Percentiles rank a stretch among this genome's conserved stretches.
These are phyloP conservation scores for Mycena sanguinolenta DNA, from an alignment of 768 basidiomycete genomes.

Conservation along the genomic window DNA sequence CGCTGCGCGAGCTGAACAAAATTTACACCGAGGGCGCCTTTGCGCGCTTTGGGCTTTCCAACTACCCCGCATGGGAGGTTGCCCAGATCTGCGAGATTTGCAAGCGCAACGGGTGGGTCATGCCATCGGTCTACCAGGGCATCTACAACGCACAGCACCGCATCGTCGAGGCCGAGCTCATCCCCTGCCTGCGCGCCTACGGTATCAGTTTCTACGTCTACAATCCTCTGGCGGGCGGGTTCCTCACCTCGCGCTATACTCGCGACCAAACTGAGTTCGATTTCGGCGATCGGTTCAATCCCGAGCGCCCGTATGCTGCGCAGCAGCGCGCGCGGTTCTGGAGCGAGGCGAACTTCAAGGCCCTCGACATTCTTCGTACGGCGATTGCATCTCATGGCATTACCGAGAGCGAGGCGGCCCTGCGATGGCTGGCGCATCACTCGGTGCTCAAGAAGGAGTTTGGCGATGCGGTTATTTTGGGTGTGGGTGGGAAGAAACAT, in stretches of 20 bases:
- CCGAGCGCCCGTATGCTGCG: conserved; percentile 51
- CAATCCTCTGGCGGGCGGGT: conserved; percentile 60
- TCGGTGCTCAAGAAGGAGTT: conserved; percentile 52
- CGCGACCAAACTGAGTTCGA: conserved; percentile 39
- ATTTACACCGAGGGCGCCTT: conserved; percentile 58
- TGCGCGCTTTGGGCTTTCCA: conserved; percentile 62
- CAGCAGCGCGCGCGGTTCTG: conserved; percentile 8
- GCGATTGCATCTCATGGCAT: conserved; percentile 55
- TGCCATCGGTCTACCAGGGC: conserved; percentile 60
- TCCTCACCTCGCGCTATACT: conserved; percentile 57
- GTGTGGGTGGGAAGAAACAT: conserved; percentile 56
- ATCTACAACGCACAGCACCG: conserved; percentile 39
- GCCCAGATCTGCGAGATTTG: conserved; percentile 47
- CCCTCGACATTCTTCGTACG: conserved; percentile 13
- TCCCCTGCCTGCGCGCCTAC: conserved; percentile 56
- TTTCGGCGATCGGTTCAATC: conserved; percentile 51
- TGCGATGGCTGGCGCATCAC: conserved; percentile 67
- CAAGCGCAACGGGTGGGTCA: conserved; percentile 56
- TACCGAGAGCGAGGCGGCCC: conserved; percentile 58
- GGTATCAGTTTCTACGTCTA: conserved; percentile 57
- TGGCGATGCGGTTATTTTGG: conserved; percentile 56
- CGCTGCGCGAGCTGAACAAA: conserved; percentile 53
- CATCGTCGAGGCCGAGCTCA: conserved; percentile 36
- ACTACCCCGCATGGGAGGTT: conserved; percentile 59
- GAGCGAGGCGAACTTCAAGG: conserved; percentile 18